These are phyloP conservation scores for Ogataea sp. DNA, from an alignment of 805 yeast genomes.

Conservation along the genomic window DNA sequence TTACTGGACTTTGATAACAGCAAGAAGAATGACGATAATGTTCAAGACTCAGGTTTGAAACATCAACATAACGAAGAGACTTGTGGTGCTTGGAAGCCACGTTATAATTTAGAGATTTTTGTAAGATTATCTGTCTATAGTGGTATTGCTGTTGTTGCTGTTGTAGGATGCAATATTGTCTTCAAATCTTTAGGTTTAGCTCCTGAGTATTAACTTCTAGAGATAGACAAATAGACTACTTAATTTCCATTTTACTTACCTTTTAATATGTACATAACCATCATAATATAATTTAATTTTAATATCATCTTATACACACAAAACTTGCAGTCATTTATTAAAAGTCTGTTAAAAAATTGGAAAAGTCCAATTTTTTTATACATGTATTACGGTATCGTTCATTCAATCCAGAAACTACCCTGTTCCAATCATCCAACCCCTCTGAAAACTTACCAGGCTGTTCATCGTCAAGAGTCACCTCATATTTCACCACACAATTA, in stretches of 20 bases:
- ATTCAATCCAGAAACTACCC: background rate
- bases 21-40: background rate
- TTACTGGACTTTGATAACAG: background rate
- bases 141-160: slow-evolving; percentile 61
- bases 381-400: background rate
- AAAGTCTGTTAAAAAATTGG: too few relatives aligned
- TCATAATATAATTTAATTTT: too few relatives aligned
- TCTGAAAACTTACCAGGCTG: too few relatives aligned
- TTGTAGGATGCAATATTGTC: slow-evolving; percentile 14
- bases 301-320: too few relatives aligned
- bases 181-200: slow-evolving; percentile 13
- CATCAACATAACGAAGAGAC: slow-evolving; percentile 4
- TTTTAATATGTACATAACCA: too few relatives aligned
- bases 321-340: too few relatives aligned
- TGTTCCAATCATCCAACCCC: background rate
- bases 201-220: background rate
- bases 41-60: background rate
- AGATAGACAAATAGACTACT: too few relatives aligned
- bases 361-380: too few relatives aligned
- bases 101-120: slow-evolving; percentile 69
- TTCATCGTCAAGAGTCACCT: background rate
- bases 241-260: too few relatives aligned
- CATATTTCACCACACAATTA: background rate
- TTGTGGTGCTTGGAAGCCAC: slow-evolving; percentile 45
- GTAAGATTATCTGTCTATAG: slow-evolving; percentile 75